These are phyloP conservation scores for Botryotinia narcissicola DNA, from an alignment of 2,329 filamentous ascomycete species.

Conservation along the genomic window DNA sequence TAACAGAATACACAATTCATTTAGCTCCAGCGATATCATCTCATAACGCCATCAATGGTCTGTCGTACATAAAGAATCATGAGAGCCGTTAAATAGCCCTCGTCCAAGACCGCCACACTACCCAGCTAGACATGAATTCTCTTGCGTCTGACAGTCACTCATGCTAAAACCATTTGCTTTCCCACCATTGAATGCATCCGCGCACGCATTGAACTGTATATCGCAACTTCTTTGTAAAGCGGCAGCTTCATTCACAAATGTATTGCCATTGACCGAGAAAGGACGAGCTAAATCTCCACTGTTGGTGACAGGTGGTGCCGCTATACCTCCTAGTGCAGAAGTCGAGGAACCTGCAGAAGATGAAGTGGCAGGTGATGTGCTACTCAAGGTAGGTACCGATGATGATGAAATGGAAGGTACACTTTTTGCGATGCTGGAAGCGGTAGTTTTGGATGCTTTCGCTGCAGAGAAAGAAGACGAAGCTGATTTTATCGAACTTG, in stretches of 20 bases:
- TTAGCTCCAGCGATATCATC: neutral
- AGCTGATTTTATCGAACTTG: slow-evolving; percentile 14
- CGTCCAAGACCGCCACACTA: neutral
- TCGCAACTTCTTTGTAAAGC: slow-evolving; percentile 60
- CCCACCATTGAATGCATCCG: slow-evolving; percentile 54
- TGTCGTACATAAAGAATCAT: neutral
- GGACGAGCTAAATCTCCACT: slow-evolving; percentile 51
- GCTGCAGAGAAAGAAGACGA: neutral
- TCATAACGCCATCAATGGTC: neutral
- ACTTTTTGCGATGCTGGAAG: neutral
- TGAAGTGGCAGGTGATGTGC: neutral
- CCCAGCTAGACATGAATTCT: slow-evolving; percentile 25
- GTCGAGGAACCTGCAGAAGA: neutral
- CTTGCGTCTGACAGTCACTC: slow-evolving; percentile 29
- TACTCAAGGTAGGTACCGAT: neutral
- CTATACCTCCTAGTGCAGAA: slow-evolving; percentile 45
- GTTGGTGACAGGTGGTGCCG: slow-evolving; percentile 50
- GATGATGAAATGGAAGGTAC: neutral
- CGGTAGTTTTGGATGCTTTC: neutral
- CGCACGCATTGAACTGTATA: slow-evolving; percentile 61
- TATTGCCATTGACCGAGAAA: slow-evolving; percentile 55
- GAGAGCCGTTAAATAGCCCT: neutral
- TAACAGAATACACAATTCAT: neutral
- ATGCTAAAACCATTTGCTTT: slow-evolving; percentile 26
- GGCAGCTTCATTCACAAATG: slow-evolving; percentile 53